Conservation (phyloP, 2,329 filamentous ascomycete species). For the Talaromyces albobiverticillius region DNA sequence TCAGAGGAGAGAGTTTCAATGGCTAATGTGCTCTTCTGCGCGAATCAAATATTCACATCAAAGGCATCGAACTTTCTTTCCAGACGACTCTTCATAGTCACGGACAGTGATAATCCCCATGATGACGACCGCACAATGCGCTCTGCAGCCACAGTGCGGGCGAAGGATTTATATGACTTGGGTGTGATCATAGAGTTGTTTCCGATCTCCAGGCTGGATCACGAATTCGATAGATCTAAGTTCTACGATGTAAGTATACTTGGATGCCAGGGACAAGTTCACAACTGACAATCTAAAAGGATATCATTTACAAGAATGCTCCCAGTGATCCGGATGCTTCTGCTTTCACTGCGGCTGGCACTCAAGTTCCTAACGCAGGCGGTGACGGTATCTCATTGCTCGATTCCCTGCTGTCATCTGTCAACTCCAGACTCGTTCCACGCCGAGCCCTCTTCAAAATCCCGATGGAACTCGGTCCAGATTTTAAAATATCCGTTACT, state of each 20-base stretch:
- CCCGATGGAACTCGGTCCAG: constrained; percentile 82
- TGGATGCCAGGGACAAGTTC: background rate
- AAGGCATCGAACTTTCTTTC: constrained; percentile 94
- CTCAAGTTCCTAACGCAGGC: constrained; percentile 51
- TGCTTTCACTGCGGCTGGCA: constrained; percentile 52
- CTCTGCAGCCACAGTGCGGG: constrained; percentile 76
- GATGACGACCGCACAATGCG: constrained; percentile 67
- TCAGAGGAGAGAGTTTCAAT: constrained; percentile 71
- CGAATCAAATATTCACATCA: constrained; percentile 94
- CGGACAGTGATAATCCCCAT: constrained; percentile 88
- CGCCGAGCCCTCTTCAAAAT: constrained; percentile 83
- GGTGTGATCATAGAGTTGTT: constrained; percentile 91
- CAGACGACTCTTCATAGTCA: constrained; percentile 89
- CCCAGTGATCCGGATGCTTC: constrained; percentile 68
- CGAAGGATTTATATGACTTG: constrained; percentile 92
- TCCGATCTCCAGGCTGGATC: constrained; percentile 70
- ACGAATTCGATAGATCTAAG: constrained; percentile 73
- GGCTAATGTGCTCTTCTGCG: constrained; percentile 88
- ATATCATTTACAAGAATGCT: constrained; percentile 80
- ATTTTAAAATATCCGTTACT: constrained; percentile 82
- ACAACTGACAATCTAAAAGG: constrained; percentile 48
- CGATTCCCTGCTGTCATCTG: constrained; percentile 76
- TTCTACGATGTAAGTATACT: constrained; percentile 78
- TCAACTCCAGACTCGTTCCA: constrained; percentile 85
- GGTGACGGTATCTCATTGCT: constrained; percentile 76